Evolutionary conservation across 768 basidiomycete species (phyloP).

Genomic region (Lentinula sp.): DNA sequence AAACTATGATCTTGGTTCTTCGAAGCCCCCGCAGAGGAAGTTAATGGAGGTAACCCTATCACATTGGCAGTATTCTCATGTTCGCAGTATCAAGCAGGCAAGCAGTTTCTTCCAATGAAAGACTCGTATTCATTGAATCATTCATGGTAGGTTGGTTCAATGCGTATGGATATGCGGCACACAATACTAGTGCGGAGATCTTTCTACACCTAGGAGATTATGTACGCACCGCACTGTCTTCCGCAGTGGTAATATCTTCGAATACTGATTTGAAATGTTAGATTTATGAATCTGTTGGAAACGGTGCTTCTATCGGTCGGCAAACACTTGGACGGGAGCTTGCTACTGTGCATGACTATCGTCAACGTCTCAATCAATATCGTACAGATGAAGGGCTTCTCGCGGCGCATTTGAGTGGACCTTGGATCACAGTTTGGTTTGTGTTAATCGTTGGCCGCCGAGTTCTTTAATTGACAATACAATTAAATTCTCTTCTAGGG

Average conservation of each 20-base stretch:
- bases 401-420: conserved; percentile 41
- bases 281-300: conserved; percentile 46
- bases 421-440: conserved; percentile 55
- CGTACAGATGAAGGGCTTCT: conserved; percentile 43
- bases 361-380: conserved; percentile 45
- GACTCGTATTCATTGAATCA: too few species aligned
- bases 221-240: conserved; percentile 22
- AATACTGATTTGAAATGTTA: conserved; percentile 10
- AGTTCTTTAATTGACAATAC: neutral
- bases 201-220: conserved; percentile 59
- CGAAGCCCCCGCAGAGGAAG: conserved; percentile 35
- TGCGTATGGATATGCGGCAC: conserved; percentile 51
- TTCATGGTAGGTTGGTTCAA: conserved; percentile 47
- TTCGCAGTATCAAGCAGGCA: conserved; percentile 46
- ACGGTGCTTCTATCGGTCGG: conserved; percentile 41
- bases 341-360: conserved; percentile 50
- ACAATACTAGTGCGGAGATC: conserved; percentile 44
- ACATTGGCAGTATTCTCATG: conserved; percentile 57
- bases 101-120: conserved; percentile 2
- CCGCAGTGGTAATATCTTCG: neutral
- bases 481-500: neutral
- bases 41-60: conserved; percentile 48
- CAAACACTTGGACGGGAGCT: conserved; percentile 46
- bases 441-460: conserved; percentile 7
- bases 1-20: neutral